A percentile compares a stretch with the other conserved stretches of the same genome.
Conservation (phyloP, 2,329 filamentous ascomycete species). For the Pseudovirgaria hyperparasitica region DNA sequence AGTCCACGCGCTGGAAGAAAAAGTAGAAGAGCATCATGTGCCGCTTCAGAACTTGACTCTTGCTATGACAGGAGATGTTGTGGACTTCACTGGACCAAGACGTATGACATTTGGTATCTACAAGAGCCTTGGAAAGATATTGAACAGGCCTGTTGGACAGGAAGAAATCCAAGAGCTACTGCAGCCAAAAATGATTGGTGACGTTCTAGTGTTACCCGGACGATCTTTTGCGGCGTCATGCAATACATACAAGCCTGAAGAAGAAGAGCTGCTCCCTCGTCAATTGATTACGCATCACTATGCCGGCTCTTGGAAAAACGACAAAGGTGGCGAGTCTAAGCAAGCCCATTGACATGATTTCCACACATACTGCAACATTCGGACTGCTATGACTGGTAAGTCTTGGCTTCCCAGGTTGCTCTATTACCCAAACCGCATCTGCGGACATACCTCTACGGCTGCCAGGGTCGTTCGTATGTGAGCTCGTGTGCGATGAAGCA, state of each 20-base stretch:
- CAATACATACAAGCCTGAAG: slow-evolving; percentile 10
- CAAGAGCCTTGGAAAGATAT: slow-evolving; percentile 11
- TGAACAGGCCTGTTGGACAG: slow-evolving; percentile 8
- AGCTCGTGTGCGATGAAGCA: too few species aligned
- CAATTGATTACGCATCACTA: slow-evolving; percentile 10
- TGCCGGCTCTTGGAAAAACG: slow-evolving; percentile 12
- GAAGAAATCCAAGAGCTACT: slow-evolving; percentile 10
- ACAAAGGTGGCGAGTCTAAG: slow-evolving; percentile 8
- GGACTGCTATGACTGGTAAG: too few species aligned
- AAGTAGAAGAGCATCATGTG: slow-evolving; percentile 7
- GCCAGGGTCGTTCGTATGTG: too few species aligned
- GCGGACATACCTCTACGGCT: too few species aligned
- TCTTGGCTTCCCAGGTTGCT: too few species aligned
- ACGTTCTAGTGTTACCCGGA: slow-evolving; percentile 14
- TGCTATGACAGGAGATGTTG: slow-evolving; percentile 14
- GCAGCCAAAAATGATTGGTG: slow-evolving; percentile 16
- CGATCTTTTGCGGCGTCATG: slow-evolving; percentile 8
- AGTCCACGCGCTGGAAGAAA: slow-evolving; percentile 8
- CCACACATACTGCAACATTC: too few species aligned
- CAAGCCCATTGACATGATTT: background rate
- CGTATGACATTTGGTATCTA: slow-evolving; percentile 14
- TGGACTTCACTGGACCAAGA: slow-evolving; percentile 17
- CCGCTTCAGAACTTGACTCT: slow-evolving; percentile 8
- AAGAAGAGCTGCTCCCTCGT: slow-evolving; percentile 5
- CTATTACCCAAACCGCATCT: too few species aligned